Base-by-base conservation (phyloP, 805 yeast genomes). In the Candida corydali region DNA sequence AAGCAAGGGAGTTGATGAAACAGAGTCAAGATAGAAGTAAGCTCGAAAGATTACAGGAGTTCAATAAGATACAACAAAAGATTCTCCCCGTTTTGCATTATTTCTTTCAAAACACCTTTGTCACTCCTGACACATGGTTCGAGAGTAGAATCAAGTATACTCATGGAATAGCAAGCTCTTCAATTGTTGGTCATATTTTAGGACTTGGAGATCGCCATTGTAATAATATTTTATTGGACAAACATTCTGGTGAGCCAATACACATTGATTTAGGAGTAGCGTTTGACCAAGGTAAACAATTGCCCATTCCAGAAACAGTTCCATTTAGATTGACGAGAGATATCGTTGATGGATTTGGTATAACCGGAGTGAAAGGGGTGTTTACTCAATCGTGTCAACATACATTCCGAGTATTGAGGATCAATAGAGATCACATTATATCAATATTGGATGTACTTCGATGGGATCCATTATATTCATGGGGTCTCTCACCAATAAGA, bases 191-290 rank as follows among this genome's bases (percentile, higher is more conserved):
- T 0, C 73, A 86, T 56, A 69, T 93, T 10, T 63, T 93, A 28
- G 99, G 99, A 0, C 69, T 93, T 5, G 99, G 99, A 5, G 99
- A 93, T 56, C 68, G 99, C 19, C 99, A 93, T 58, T 77, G 95
- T 54, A 88, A 88, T 55, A 93, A 93, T 55, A 82, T 93, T 26
- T 59, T 93, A 32, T 53, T 93, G n/a, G 97, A 93, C 55, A 69
- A 70, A 33, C 51, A 56, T n/a, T 73, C 86, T 0, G 98, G 98
- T 0, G 96, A 89, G 49, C 95, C 96, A 0, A 80, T 93, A 17
- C 98, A 94, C 55, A 94, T 93, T 47, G 99, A 93, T 57, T 63
- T 93, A 12, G 99, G 98, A 0, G 89, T 93, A 30, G 94, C 98
- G 0, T 93, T 93, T 63, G 98, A 93, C 55, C 96, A 88, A 51